Base-by-base conservation (phyloP, 768 basidiomycete species). In the Trichaptum fuscoviolaceum region DNA sequence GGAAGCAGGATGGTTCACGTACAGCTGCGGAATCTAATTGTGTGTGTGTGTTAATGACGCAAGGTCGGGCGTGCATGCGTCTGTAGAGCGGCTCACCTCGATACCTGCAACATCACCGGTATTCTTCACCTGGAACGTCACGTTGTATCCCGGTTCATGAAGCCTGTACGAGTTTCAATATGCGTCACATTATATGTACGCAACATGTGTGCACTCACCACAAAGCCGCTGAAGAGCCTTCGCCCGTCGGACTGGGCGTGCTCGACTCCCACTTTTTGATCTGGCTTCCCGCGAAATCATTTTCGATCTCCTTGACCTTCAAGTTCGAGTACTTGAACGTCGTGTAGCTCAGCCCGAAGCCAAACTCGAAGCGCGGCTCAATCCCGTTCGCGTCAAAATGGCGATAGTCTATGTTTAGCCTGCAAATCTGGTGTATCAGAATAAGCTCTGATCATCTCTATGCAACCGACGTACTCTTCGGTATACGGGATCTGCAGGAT, bases 261-360 rank as follows among this genome's bases (percentile, higher is more conserved):
- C 88, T 89, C 1, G 79, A 78, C 36, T 84, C 85, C 90, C 91
- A 92, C 26, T 78, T 79, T 1, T 64, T 66, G 57, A 81, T 76
- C 65, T 82, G 75, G 27, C 77, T 73, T 10, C 76, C 75, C 0
- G 81, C 72, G 23, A 81, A 75, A 12, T 79, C 75, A 2, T 75
- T 77, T n/a, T 81, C 77, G 20, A 69, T 66, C 9, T 72, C 64
- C 2, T 63, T 58, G 4, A 90, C 74, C 65, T 79, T 77, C 12
- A 95, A 77, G 35, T 83, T 77, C 58, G 81, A 85, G 74, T 93
- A 96, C 35, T 83, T 76, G 75, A 96, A 98, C 1, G 77, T 83
- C 52, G 95, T 90, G 79, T 97, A 98, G 65, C 88, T 91, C 72
- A 96, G 75, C 0, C 95, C 95, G 73, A 88, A 96, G 5, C 95